phyloP scores from a whole-genome alignment of 169 alveolate genomes.

The Cryptosporidium ubiquitum region DNA sequence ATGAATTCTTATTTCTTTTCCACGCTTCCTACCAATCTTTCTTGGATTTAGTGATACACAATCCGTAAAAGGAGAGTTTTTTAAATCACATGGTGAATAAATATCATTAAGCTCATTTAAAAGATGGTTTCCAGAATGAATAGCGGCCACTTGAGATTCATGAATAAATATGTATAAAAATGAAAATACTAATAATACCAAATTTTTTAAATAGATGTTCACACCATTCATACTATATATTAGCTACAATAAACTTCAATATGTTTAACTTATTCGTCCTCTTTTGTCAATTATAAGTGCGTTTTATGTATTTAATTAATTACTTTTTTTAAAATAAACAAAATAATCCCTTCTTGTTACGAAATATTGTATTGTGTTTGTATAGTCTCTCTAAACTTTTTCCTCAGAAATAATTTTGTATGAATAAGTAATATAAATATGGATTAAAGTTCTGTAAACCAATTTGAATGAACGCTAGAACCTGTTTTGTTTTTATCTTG shows the following conservation, averaged over 20 bases:
- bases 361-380: not conserved
- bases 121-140: not conserved
- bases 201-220: not conserved
- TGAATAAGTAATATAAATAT: not conserved
- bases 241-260: not conserved
- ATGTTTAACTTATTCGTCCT: not conserved
- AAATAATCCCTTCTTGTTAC: not conserved
- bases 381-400: not conserved
- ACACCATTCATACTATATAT: not conserved
- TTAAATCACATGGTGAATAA: constrained; percentile 28
- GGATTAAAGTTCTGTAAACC: not conserved
- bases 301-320: not conserved
- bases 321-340: not conserved
- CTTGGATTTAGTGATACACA: constrained; percentile 56
- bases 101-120: not conserved
- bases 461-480: not conserved
- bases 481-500: not conserved
- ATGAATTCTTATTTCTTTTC: constrained; percentile 18
- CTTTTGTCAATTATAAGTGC: not conserved
- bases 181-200: not conserved
- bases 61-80: constrained; percentile 20
- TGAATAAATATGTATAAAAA: not conserved
- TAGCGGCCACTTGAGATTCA: not conserved
- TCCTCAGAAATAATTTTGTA: not conserved
- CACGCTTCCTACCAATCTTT: not conserved